Evolutionary conservation across 31 red algal genomes (phyloP).

Genomic region (Odonthalia washingtoniensis): DNA sequence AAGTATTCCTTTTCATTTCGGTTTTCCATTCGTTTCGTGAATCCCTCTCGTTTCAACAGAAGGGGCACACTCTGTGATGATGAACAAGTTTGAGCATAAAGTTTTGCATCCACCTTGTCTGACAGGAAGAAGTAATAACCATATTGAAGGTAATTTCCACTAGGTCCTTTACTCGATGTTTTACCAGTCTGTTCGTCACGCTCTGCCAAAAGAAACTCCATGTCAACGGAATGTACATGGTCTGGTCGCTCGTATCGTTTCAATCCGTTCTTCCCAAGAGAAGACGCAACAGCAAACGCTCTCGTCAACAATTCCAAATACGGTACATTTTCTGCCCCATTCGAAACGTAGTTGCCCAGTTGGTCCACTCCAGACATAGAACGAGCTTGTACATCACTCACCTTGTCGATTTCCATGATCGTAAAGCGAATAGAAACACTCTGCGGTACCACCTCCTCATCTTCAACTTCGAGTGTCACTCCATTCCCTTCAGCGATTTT

Average conservation of each 20-base stretch:
- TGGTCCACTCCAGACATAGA: slow-evolving; percentile 47
- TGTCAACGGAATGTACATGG: slow-evolving; percentile 54
- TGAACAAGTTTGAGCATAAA: slow-evolving; percentile 59
- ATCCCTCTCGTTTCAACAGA: slow-evolving; percentile 55
- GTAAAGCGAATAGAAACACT: slow-evolving; percentile 44
- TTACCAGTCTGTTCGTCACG: neutral
- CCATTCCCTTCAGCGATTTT: neutral
- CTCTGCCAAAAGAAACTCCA: slow-evolving; percentile 54
- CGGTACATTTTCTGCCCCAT: slow-evolving; percentile 40
- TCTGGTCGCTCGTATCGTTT: slow-evolving; percentile 60
- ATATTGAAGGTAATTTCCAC: slow-evolving; percentile 59
- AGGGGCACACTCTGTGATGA: slow-evolving; percentile 49
- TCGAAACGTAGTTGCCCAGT: slow-evolving; percentile 48
- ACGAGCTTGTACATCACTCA: slow-evolving; percentile 62
- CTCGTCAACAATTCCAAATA: slow-evolving; percentile 48
- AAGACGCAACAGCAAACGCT: slow-evolving; percentile 53
- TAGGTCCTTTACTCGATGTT: neutral
- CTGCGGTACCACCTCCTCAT: neutral
- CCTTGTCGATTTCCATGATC: slow-evolving; percentile 69
- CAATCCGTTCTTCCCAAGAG: slow-evolving; percentile 45
- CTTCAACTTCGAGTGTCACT: neutral
- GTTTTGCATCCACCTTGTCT: slow-evolving; percentile 53
- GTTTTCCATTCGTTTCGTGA: neutral
- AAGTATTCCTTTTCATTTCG: slow-evolving; percentile 43
- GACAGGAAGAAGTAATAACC: slow-evolving; percentile 86